Conservation (phyloP, 1,284 basidiomycete genomes). For the Megacollybia platyphylla region DNA sequence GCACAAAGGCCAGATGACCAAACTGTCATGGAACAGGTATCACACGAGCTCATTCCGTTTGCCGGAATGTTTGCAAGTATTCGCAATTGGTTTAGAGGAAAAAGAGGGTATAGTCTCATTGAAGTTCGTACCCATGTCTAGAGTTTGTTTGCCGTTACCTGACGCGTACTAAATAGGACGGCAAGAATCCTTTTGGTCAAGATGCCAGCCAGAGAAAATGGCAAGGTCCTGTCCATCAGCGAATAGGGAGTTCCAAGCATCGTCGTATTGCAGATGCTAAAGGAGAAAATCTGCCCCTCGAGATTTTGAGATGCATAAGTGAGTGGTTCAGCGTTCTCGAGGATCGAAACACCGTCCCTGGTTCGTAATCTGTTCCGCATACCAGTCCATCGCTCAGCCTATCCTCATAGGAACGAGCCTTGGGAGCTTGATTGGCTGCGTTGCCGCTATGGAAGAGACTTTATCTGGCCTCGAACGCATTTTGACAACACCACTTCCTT, state of each 20-base stretch:
- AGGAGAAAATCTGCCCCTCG: slow-evolving; percentile 19
- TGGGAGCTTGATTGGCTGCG: slow-evolving; percentile 33
- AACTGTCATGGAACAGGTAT: slow-evolving; percentile 17
- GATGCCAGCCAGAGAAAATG: slow-evolving; percentile 6
- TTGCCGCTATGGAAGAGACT: slow-evolving; percentile 41
- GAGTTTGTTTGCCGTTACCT: neutral
- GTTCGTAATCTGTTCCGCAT: slow-evolving; percentile 14
- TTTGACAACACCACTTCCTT: slow-evolving; percentile 50
- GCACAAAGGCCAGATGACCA: slow-evolving; percentile 10
- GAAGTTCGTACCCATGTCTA: neutral
- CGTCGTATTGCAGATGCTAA: slow-evolving; percentile 2
- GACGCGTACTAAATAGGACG: too few relatives aligned
- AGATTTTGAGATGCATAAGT: slow-evolving; percentile 35
- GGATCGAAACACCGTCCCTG: slow-evolving; percentile 37
- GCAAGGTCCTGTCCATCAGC: slow-evolving; percentile 5
- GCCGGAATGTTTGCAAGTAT: slow-evolving; percentile 13
- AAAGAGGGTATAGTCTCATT: slow-evolving; percentile 2
- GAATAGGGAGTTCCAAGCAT: slow-evolving; percentile 4
- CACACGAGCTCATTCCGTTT: slow-evolving; percentile 30
- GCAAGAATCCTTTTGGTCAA: slow-evolving; percentile 3
- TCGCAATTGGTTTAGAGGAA: slow-evolving; percentile 9
- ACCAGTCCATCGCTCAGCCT: neutral
- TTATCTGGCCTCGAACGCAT: slow-evolving; percentile 41
- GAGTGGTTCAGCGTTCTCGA: slow-evolving; percentile 48
- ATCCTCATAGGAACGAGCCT: slow-evolving; percentile 27